phyloP scores from a whole-genome alignment of 176 grass and related monocot genomes.

The Ensete glaucum region DNA sequence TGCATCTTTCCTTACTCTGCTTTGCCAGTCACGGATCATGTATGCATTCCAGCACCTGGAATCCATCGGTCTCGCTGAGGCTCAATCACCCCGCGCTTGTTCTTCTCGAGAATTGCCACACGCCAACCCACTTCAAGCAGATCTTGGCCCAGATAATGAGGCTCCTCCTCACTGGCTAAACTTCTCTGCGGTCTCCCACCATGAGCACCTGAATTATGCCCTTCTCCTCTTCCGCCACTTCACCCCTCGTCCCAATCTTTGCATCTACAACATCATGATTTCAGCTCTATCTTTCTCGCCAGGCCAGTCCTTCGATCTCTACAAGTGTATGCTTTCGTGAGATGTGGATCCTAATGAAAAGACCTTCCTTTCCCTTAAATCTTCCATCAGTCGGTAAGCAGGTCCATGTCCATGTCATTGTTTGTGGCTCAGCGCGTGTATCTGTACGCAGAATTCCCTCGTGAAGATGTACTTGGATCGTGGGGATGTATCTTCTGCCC shows the following conservation, averaged over 20 bases:
- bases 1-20: neutral
- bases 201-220: conserved; percentile 18
- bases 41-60: conserved; percentile 19
- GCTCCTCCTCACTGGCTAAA: conserved; percentile 29
- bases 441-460: conserved; percentile 38
- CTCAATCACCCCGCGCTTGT: conserved; percentile 40
- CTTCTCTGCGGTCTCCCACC: conserved; percentile 30
- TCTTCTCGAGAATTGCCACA: conserved; percentile 36
- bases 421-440: conserved; percentile 23
- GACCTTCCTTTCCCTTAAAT: conserved; percentile 45
- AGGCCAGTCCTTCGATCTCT: conserved; percentile 15
- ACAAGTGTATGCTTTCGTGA: neutral
- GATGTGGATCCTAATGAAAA: conserved; percentile 18
- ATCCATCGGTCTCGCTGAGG: conserved; percentile 38
- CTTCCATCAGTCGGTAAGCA: conserved; percentile 23
- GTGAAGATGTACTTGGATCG: conserved; percentile 38
- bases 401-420: conserved; percentile 39
- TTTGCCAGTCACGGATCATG: neutral
- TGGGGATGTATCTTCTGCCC: conserved; percentile 26
- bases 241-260: conserved; percentile 43
- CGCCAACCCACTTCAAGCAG: conserved; percentile 21
- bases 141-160: conserved; percentile 50
- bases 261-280: conserved; percentile 45
- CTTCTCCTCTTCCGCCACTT: conserved; percentile 36
- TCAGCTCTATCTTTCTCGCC: conserved; percentile 24